Evolutionary conservation across 2,329 filamentous ascomycete species (phyloP).

Genomic region (Colletotrichum tropicicola): DNA sequence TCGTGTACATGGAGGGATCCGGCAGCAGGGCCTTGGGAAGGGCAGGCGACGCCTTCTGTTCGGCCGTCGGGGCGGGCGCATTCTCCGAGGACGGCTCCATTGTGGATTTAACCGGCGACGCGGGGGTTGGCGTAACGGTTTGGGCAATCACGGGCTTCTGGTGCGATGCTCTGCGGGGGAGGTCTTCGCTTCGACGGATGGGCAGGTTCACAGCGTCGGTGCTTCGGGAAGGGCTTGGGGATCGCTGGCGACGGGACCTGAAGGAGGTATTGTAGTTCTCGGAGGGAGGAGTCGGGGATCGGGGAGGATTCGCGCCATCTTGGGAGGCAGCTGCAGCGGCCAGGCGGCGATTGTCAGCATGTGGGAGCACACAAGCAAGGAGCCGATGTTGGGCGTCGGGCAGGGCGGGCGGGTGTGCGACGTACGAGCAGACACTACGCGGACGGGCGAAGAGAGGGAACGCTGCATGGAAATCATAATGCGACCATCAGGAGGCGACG

Average conservation of each 20-base stretch:
- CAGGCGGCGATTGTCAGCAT: constrained; percentile 33
- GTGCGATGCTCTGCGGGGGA: constrained; percentile 49
- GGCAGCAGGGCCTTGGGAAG: constrained; percentile 62
- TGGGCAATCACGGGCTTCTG: constrained; percentile 62
- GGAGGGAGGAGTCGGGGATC: constrained; percentile 45
- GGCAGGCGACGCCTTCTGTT: constrained; percentile 53
- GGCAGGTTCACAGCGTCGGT: constrained; percentile 52
- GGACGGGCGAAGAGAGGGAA: constrained; percentile 70
- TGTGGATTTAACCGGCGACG: constrained; percentile 31
- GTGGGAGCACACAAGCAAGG: neutral
- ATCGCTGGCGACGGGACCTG: constrained; percentile 61
- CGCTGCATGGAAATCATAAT: constrained; percentile 69
- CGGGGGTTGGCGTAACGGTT: constrained; percentile 41
- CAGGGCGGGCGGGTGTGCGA: constrained; percentile 39
- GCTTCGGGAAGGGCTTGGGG: constrained; percentile 63
- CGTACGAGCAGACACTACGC: constrained; percentile 68
- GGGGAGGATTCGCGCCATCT: constrained; percentile 52
- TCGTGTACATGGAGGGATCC: constrained; percentile 73
- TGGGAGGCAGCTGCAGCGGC: constrained; percentile 57
- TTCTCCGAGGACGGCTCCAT: constrained; percentile 36
- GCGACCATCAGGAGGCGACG: constrained; percentile 51
- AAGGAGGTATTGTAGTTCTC: constrained; percentile 63
- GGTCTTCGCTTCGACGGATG: constrained; percentile 54
- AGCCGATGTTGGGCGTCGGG: neutral
- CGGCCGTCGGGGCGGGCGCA: constrained; percentile 41